These are phyloP conservation scores for Gymnopilus dilepis DNA, from an alignment of 768 basidiomycete genomes.

Conservation along the genomic window DNA sequence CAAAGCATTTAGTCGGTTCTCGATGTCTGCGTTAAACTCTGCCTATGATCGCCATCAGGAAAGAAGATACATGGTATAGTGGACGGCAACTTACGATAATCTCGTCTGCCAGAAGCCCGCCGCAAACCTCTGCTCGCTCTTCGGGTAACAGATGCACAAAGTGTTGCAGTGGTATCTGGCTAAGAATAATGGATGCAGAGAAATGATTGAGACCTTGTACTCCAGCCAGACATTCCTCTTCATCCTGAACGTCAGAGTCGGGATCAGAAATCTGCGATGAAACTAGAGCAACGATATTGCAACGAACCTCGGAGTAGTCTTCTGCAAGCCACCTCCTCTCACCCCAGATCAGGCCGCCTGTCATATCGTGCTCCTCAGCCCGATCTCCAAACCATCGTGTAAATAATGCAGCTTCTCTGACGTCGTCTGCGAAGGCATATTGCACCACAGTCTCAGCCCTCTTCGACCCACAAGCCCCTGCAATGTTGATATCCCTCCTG, in stretches of 20 bases:
- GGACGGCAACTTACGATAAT: slow-evolving; percentile 51
- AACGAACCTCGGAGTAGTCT: slow-evolving; percentile 57
- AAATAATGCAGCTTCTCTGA: slow-evolving; percentile 61
- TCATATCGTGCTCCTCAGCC: slow-evolving; percentile 50
- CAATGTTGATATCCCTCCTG: slow-evolving; percentile 62
- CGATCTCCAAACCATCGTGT: slow-evolving; percentile 63
- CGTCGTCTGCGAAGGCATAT: slow-evolving; percentile 67
- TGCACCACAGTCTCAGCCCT: slow-evolving; percentile 45
- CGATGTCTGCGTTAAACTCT: slow-evolving; percentile 27
- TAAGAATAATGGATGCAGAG: slow-evolving; percentile 68
- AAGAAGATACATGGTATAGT: not conserved
- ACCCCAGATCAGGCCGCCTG: slow-evolving; percentile 58
- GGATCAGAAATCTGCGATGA: too few relatives aligned
- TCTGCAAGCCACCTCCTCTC: slow-evolving; percentile 65
- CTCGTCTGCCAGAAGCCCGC: slow-evolving; percentile 50
- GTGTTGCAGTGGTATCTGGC: slow-evolving; percentile 54
- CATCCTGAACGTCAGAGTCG: too few relatives aligned
- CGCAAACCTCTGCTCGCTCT: slow-evolving; percentile 51
- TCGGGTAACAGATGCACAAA: slow-evolving; percentile 59
- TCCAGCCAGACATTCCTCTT: slow-evolving; percentile 54
- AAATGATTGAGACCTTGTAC: slow-evolving; percentile 73
- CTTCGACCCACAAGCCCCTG: slow-evolving; percentile 63
- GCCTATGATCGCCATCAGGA: slow-evolving; percentile 8
- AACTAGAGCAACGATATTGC: too few relatives aligned
- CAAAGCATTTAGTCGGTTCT: slow-evolving; percentile 21